These are phyloP conservation scores for Setomelanomma holmii DNA, from an alignment of 2,329 filamentous ascomycete genomes.

Conservation along the genomic window DNA sequence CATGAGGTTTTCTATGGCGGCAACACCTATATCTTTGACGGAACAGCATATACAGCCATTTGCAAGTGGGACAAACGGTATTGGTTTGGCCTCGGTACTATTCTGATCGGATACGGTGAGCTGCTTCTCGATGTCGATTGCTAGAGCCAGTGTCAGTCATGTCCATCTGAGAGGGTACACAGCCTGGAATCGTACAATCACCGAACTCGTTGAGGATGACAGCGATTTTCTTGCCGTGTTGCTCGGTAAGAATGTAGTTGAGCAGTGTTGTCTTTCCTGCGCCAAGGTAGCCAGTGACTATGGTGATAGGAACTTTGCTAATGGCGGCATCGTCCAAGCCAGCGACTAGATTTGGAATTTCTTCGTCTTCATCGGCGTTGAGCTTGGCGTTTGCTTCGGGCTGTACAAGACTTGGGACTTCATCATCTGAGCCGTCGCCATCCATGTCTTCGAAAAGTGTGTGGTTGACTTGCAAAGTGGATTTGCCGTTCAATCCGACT, in stretches of 20 bases:
- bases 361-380: conserved; percentile 31
- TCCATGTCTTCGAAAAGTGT: conserved; percentile 17
- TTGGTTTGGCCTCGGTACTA: conserved; percentile 35
- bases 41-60: conserved; percentile 99
- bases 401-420: conserved; percentile 63
- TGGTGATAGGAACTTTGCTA: conserved; percentile 81
- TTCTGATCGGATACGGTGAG: conserved; percentile 74
- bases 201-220: conserved; percentile 85
- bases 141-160: conserved; percentile 52
- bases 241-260: conserved; percentile 93
- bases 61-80: conserved; percentile 83
- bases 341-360: conserved; percentile 29
- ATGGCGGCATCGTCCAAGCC: conserved; percentile 57
- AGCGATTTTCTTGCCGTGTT: conserved; percentile 97
- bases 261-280: conserved; percentile 94
- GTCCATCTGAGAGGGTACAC: not conserved
- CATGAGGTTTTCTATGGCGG: conserved; percentile 95
- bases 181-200: conserved; percentile 26
- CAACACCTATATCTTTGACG: conserved; percentile 94
- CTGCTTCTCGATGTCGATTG: conserved; percentile 93
- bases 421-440: conserved; percentile 37
- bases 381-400: conserved; percentile 21
- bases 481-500: no score
- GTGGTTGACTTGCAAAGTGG: not conserved
- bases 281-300: conserved; percentile 90